Evolutionary conservation across 495 filamentous ascomycete species (phyloP), one percentile per base, ranked within the genome.

Genomic region (Hypoxylon perforatum): DNA sequence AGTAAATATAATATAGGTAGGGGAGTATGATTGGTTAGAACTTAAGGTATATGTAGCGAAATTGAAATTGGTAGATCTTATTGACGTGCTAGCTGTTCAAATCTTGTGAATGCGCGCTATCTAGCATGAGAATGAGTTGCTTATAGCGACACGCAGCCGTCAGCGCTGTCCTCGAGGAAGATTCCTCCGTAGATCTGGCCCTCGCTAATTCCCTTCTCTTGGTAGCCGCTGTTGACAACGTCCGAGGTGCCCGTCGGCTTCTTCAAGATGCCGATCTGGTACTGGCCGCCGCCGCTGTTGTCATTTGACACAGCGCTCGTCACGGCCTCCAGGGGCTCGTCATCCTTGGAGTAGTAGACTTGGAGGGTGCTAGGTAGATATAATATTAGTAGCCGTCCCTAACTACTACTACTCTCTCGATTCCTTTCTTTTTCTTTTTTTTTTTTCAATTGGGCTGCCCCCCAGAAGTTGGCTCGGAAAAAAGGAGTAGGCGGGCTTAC

Each of bases 201-300:
- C 55, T 87, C 85, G 53, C 82, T 72, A 39, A 87, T 67, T 15
- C 75, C 73, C 15, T 61, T 75, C 62, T 81, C 75, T 57, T 87
- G 85, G 63, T 79, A 87, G 9, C 85, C 85, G 28, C 80, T 71
- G 63, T 84, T 82, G 46, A 85, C 82, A 3, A 85, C 79, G 44
- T 85, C 81, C 18, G 63, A 75, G 49, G 81, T 81, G 33, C 81
- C 83, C 0, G 85, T 86, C 0, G 85, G 84, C 65, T 86, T 85
- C 77, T 86, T 86, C 23, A 86, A 69, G 21, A 87, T 76, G 52
- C 85, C 85, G 54, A 87, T 79, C 65, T 87, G 85, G 66, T 82
- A 85, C 72, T 86, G 82, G 12, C 85, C 85, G 28, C 75, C 81
- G 46, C 84, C 84, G 19, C 79, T 76, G 64, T 84, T 84, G 67